phyloP scores from a whole-genome alignment of 1,139 yeast genomes.

The Hansenula anomala region DNA sequence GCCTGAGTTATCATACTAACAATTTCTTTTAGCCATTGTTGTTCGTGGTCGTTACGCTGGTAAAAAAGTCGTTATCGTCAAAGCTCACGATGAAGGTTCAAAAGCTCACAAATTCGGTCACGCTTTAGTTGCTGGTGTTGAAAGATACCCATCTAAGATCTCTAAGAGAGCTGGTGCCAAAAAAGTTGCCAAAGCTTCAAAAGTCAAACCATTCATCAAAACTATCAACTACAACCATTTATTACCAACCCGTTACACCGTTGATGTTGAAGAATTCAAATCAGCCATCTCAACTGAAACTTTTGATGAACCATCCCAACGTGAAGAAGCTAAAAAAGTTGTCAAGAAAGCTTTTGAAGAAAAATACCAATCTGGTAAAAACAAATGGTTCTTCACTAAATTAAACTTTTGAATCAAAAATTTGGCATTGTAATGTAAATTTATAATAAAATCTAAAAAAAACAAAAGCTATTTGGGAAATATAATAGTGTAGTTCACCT shows the following conservation, averaged over 20 bases:
- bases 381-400: conserved; percentile 99
- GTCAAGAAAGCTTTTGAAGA: conserved; percentile 99
- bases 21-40: conserved; percentile 70
- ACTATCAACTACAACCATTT: conserved; percentile 99
- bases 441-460: not conserved
- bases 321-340: conserved; percentile 98
- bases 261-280: conserved; percentile 96
- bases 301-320: conserved; percentile 96
- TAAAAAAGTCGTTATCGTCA: conserved; percentile 99
- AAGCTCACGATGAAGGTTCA: conserved; percentile 99
- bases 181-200: conserved; percentile 96
- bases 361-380: conserved; percentile 99
- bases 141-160: conserved; percentile 97
- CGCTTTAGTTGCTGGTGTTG: conserved; percentile 99
- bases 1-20: conserved; percentile 21
- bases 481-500: not conserved
- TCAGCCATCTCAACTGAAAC: conserved; percentile 88
- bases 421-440: conserved; percentile 3
- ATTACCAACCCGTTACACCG: conserved; percentile 99
- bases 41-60: conserved; percentile 99
- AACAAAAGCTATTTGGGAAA: not conserved
- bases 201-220: conserved; percentile 99
- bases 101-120: conserved; percentile 99
- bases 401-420: conserved; percentile 73
- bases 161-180: conserved; percentile 94